Evolutionary conservation across 1,284 basidiomycete species (phyloP).

Genomic region (Melampsora larici-populina): DNA sequence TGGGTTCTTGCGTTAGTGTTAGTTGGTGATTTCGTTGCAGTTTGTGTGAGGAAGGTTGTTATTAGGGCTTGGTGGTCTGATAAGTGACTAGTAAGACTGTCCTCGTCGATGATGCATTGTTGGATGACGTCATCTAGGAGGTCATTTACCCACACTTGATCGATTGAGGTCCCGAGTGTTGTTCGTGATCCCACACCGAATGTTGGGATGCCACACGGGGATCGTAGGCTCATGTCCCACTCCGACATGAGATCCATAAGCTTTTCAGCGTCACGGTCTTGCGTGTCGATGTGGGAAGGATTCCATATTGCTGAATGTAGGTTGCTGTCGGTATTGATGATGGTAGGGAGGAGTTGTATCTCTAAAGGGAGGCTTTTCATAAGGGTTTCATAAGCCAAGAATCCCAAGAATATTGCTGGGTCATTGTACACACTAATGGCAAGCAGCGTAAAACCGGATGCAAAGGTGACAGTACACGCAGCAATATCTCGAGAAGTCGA

Average conservation of each 20-base stretch:
- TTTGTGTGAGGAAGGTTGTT: neutral
- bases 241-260: neutral
- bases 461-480: too few species aligned
- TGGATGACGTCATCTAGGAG: neutral
- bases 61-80: constrained; percentile 31
- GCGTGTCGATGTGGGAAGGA: neutral
- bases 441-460: too few species aligned
- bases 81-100: too few species aligned
- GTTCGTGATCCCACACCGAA: neutral
- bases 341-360: neutral
- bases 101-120: neutral
- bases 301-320: neutral
- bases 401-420: neutral
- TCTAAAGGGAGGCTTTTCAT: neutral
- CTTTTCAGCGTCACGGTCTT: neutral
- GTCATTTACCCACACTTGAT: constrained; percentile 8
- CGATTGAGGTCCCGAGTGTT: neutral
- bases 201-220: neutral
- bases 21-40: neutral
- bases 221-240: neutral
- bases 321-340: neutral
- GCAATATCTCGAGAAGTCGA: neutral
- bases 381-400: neutral
- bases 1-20: neutral
- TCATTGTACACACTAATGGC: neutral